Evolutionary conservation across 2,329 filamentous ascomycete species (phyloP), one percentile per base, ranked within the genome.

Genomic region (Cladosporium sp.): DNA sequence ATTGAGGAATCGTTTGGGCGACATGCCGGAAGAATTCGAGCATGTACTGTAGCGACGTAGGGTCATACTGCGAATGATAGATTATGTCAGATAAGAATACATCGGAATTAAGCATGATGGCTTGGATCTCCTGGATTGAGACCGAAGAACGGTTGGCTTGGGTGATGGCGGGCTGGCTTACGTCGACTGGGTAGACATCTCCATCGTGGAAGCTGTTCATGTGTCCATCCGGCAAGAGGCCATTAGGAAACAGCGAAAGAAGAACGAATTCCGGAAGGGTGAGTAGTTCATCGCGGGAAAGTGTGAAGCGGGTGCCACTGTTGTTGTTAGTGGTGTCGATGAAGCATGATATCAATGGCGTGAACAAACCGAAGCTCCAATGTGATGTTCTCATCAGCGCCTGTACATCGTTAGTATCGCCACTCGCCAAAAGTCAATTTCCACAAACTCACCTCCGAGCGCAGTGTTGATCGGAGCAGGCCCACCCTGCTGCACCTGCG

Each of bases 251-350:
- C 35, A 98, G 78, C n/a, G 93, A 98, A 35, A 98, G 77, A 38
- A 98, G 79, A 39, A 98, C 93, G 64, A 98, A 98, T 74, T 98
- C 93, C 47, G 93, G 93, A 42, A 98, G 78, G 8, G 93, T 98
- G 56, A 98, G 76, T 46, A 98, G 80, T 70, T 98, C 93, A 65
- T 98, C 93, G 66, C 93, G 79, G 12, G 92, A 97, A 43, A 98
- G 81, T 15, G 91, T 91, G 69, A 98, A 98, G 59, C 88, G 85
- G 51, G 86, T 93, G 59, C 92, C 93, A 70, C 93, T 96, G 63
- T 56, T 48, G 3, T 50, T 55, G 70, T 63, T 55, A 57, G 56
- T 54, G 49, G n/a, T n/a, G n/a, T n/a, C n/a, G n/a, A n/a, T n/a
- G 9, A 27, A 27, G 9, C 22, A 27, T 9, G 22, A 27, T 9